These are phyloP conservation scores for Tetrastigma voinierianum DNA, from an alignment of 164 flowering plant species.

Conservation along the genomic window DNA sequence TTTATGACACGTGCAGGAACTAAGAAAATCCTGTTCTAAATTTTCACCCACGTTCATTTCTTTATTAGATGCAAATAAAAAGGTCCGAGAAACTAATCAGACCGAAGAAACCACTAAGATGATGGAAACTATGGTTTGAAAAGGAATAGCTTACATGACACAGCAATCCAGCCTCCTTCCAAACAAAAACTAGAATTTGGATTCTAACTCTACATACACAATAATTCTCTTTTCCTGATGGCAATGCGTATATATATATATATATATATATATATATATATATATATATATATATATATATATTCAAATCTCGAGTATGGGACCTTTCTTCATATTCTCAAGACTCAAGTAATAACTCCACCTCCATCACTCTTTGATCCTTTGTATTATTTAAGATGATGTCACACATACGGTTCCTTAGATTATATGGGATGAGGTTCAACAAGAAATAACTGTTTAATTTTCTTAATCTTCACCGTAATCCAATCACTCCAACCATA, in stretches of 20 bases:
- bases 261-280: too few species aligned
- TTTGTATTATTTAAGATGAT: background rate
- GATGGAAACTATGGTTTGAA: background rate
- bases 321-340: background rate
- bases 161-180: background rate
- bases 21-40: too few species aligned
- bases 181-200: background rate
- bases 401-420: background rate
- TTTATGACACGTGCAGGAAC: too few species aligned
- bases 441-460: background rate
- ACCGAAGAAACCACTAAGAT: too few species aligned
- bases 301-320: background rate
- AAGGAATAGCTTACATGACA: background rate
- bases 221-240: background rate
- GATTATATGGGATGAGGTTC: background rate
- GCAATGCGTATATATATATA: too few species aligned
- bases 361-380: too few species aligned
- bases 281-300: background rate
- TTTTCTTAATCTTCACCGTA: background rate
- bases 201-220: background rate
- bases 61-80: too few species aligned
- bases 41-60: too few species aligned
- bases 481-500: background rate
- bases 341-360: too few species aligned
- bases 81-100: too few species aligned